Percentiles rank a stretch among this genome's conserved stretches.
Evolutionary conservation across 1,284 basidiomycete genomes (phyloP).

Genomic region (Cystobasidiaceae sp.): DNA sequence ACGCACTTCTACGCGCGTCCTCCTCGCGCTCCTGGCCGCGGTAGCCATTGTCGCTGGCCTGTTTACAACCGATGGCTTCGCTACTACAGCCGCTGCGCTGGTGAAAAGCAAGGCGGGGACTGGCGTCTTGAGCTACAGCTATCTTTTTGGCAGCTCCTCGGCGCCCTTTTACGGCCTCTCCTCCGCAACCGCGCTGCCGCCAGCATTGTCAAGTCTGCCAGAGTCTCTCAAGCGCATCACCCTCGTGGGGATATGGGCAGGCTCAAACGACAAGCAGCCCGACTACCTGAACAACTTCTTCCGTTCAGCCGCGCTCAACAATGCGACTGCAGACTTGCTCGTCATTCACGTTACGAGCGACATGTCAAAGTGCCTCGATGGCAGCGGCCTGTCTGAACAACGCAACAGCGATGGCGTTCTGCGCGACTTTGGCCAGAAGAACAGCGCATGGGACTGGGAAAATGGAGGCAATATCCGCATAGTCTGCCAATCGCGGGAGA

Average conservation of each 20-base stretch:
- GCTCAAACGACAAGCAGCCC: conserved; percentile 15
- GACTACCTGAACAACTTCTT: conserved; percentile 29
- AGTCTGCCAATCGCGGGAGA: conserved; percentile 23
- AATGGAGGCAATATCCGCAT: conserved; percentile 27
- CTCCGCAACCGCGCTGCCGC: neutral
- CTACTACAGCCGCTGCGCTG: neutral
- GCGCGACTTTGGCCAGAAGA: neutral
- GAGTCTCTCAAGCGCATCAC: conserved; percentile 6
- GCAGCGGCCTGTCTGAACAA: too few species aligned
- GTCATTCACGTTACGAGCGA: conserved; percentile 27
- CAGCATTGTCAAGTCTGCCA: conserved; percentile 10
- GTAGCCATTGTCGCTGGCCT: conserved; percentile 7
- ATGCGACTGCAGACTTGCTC: conserved; percentile 15
- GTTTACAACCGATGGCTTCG: conserved; percentile 3
- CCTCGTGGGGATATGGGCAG: conserved; percentile 16
- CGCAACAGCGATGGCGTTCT: too few species aligned
- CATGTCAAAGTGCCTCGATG: conserved; percentile 14
- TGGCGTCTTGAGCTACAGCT: too few species aligned
- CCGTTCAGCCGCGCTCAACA: conserved; percentile 20
- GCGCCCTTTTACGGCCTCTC: conserved; percentile 3
- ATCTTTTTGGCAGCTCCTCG: too few species aligned
- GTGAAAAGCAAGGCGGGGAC: too few species aligned
- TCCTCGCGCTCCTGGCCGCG: conserved; percentile 1
- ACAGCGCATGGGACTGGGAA: conserved; percentile 14
- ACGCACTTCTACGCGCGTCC: conserved; percentile 9